phyloP scores from a whole-genome alignment of 371 early-diverging fungal genomes.

The Hamiltosporidium tvaerminnensis region DNA sequence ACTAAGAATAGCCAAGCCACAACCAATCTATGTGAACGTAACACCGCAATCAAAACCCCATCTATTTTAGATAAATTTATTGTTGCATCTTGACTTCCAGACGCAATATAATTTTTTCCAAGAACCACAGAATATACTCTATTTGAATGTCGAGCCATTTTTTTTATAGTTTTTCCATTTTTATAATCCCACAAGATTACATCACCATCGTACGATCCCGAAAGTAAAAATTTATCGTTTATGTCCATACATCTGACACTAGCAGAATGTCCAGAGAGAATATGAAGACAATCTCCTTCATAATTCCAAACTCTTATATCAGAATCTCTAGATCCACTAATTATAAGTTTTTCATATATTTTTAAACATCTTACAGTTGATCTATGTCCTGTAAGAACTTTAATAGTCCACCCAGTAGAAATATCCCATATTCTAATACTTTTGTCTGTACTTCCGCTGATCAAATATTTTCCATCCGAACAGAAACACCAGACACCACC shows the following conservation, averaged over 20 bases:
- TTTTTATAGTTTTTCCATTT: constrained; percentile 34
- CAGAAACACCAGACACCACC: constrained; percentile 94
- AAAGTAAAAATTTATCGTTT: constrained; percentile 67
- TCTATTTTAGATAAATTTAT: constrained; percentile 34
- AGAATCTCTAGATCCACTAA: constrained; percentile 51
- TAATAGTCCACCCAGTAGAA: constrained; percentile 64
- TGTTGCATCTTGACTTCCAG: constrained; percentile 33
- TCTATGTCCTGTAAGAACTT: constrained; percentile 73
- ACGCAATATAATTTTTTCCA: constrained; percentile 21
- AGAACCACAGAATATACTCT: constrained; percentile 57
- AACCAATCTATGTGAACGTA: constrained; percentile 18
- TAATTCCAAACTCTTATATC: constrained; percentile 45
- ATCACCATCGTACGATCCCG: constrained; percentile 81
- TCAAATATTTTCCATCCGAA: constrained; percentile 65
- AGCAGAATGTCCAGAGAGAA: constrained; percentile 64
- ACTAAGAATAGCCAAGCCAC: constrained; percentile 27
- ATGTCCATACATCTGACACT: constrained; percentile 82
- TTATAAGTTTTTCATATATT: constrained; percentile 58
- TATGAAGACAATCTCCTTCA: constrained; percentile 33
- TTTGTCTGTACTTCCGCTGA: constrained; percentile 88
- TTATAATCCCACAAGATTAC: constrained; percentile 75
- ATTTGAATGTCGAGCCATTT: constrained; percentile 42
- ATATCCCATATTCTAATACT: constrained; percentile 86
- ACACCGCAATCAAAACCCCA: constrained; percentile 7
- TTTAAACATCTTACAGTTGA: constrained; percentile 80